phyloP scores from a whole-genome alignment of 164 flowering plant species.

The Tetracentron sinense region DNA sequence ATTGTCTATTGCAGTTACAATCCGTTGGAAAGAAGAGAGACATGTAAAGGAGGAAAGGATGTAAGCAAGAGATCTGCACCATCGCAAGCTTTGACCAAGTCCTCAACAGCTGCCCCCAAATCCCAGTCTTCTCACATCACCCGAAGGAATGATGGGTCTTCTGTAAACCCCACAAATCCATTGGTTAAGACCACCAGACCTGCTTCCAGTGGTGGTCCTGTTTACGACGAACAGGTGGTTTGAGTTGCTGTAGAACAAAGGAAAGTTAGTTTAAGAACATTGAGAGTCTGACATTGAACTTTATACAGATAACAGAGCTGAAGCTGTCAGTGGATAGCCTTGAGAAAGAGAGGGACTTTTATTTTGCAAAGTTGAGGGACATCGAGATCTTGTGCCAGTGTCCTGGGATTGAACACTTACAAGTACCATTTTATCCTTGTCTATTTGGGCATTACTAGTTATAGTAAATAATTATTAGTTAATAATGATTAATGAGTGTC shows the following conservation, averaged over 20 bases:
- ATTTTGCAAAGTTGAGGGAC: constrained; percentile 87
- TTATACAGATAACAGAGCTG: constrained; percentile 83
- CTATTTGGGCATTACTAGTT: too few relatives aligned
- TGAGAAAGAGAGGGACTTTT: constrained; percentile 96
- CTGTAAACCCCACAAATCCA: constrained; percentile 31
- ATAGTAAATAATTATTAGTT: too few relatives aligned
- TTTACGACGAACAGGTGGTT: constrained; percentile 73
- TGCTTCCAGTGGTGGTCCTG: constrained; percentile 43
- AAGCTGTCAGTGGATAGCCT: constrained; percentile 87
- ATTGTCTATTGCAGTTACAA: constrained; percentile 54
- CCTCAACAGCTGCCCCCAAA: constrained; percentile 47
- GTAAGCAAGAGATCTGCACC: constrained; percentile 48
- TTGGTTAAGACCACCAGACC: constrained; percentile 57
- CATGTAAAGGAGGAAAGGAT: constrained; percentile 82
- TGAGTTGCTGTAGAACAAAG: neutral
- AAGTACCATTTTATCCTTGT: constrained; percentile 36
- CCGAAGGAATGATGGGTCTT: constrained; percentile 45
- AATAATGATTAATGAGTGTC: too few relatives aligned
- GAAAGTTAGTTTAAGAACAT: neutral
- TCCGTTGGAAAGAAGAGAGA: constrained; percentile 83
- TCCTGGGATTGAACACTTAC: constrained; percentile 61
- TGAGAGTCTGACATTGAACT: neutral
- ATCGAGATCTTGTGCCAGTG: constrained; percentile 87
- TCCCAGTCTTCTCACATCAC: constrained; percentile 41
- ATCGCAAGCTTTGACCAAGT: constrained; percentile 46